Conservation (phyloP, 805 yeast genomes). For the Myxozyma kluyveri region DNA sequence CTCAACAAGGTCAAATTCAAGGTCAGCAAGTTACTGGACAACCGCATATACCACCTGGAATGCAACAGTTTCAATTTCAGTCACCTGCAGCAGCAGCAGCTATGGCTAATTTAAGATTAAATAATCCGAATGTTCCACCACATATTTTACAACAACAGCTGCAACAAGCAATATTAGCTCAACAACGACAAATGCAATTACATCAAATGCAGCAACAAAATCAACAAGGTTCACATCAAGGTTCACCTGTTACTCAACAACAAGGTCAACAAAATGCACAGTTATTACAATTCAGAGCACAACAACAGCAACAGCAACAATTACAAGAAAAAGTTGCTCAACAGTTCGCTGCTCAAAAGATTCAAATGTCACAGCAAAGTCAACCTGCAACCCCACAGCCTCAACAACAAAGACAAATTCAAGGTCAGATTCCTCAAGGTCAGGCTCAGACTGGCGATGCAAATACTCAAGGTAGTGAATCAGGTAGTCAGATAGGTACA, state of each 20-base stretch:
- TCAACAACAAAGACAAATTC: constrained; percentile 10
- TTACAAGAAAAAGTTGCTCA: constrained; percentile 1
- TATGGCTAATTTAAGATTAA: constrained; percentile 5
- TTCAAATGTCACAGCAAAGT: constrained; percentile 5
- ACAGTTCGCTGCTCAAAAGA: not conserved
- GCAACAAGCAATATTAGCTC: constrained; percentile 17
- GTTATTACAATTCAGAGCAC: constrained; percentile 6
- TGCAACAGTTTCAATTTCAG: constrained; percentile 14
- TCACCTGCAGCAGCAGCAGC: constrained; percentile 5
- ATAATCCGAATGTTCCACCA: constrained; percentile 19
- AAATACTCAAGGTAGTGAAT: not conserved
- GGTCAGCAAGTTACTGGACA: too few relatives aligned
- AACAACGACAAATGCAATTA: constrained; percentile 7
- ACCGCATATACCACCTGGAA: too few relatives aligned
- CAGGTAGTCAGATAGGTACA: too few relatives aligned
- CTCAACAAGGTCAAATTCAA: too few relatives aligned
- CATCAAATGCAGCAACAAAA: constrained; percentile 11
- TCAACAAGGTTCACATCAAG: constrained; percentile 8
- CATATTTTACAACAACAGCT: constrained; percentile 21
- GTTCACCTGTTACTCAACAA: constrained; percentile 15
- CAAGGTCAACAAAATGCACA: not conserved
- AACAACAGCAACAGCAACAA: constrained; percentile 3
- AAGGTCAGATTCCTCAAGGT: not conserved
- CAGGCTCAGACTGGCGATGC: constrained; percentile 1
- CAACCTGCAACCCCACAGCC: constrained; percentile 4